A percentile compares a stretch with the other conserved stretches of the same genome.
Conservation (phyloP, 176 grass and related monocot genomes). For the Oryza glumipatula region DNA sequence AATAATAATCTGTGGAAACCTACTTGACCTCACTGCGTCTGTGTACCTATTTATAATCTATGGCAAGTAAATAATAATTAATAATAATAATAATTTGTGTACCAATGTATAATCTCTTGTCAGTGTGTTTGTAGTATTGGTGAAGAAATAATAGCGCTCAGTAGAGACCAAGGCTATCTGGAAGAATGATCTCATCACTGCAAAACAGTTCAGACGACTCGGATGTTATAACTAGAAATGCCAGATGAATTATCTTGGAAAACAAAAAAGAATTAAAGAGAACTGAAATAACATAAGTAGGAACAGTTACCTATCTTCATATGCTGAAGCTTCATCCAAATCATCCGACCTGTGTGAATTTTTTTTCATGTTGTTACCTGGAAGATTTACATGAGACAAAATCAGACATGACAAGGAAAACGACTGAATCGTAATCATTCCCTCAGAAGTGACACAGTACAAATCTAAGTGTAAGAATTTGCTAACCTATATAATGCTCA, state of each 20-base stretch:
- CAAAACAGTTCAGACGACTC: slow-evolving; percentile 33
- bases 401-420: neutral
- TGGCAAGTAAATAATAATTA: too few relatives aligned
- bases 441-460: neutral
- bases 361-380: slow-evolving; percentile 1
- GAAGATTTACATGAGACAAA: slow-evolving; percentile 19
- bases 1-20: too few relatives aligned
- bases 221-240: slow-evolving; percentile 4
- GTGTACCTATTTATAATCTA: neutral
- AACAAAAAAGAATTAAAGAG: too few relatives aligned
- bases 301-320: slow-evolving; percentile 35
- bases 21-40: neutral
- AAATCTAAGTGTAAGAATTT: neutral
- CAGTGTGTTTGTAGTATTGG: neutral
- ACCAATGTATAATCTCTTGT: neutral
- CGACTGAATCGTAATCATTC: neutral
- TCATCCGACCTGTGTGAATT: neutral
- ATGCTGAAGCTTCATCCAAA: neutral
- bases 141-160: neutral
- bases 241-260: neutral
- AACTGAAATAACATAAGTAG: slow-evolving; percentile 26
- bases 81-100: neutral
- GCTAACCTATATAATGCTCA: slow-evolving; percentile 27
- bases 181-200: slow-evolving; percentile 38
- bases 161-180: slow-evolving; percentile 35